Conservation (phyloP, 495 filamentous ascomycete genomes). For the Aspergillus wentii region DNA sequence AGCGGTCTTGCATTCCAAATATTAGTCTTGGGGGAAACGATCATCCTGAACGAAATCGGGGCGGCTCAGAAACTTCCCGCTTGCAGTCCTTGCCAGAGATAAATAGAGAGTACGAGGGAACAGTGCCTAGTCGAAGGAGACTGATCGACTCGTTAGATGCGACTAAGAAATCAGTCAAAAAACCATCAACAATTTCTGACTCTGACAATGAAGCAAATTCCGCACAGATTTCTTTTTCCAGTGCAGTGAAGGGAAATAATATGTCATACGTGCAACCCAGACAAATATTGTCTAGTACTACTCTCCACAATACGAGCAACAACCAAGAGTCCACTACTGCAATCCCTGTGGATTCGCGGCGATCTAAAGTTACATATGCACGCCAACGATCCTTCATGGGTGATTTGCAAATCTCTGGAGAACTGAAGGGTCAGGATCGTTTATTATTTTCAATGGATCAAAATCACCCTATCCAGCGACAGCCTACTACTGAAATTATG, state of each 20-base stretch:
- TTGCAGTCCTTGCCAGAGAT: not conserved
- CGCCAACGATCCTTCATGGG: constrained; percentile 55
- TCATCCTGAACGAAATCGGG: too few species aligned
- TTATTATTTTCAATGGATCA: too few species aligned
- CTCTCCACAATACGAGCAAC: constrained; percentile 1
- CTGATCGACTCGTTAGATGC: constrained; percentile 32
- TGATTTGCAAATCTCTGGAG: constrained; percentile 31
- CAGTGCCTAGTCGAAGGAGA: constrained; percentile 22
- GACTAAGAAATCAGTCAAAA: constrained; percentile 3
- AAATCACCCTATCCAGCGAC: constrained; percentile 5
- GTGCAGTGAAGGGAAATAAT: too few species aligned
- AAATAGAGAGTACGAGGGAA: constrained; percentile 1
- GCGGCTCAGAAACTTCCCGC: too few species aligned
- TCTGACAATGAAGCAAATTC: constrained; percentile 2
- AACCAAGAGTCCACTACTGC: constrained; percentile 11
- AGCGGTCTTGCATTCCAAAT: too few species aligned
- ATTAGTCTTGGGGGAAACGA: too few species aligned
- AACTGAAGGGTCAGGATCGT: constrained; percentile 3
- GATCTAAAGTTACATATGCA: constrained; percentile 57
- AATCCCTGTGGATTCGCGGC: constrained; percentile 18
- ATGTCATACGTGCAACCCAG: too few species aligned
- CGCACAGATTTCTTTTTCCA: too few species aligned
- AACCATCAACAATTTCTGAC: constrained; percentile 3
- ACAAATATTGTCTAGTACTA: not conserved
- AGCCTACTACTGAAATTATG: constrained; percentile 2